Evolutionary conservation across 108 stramenopile species (phyloP), one percentile per base, ranked within the genome.

Genomic region (Skeletonema grethae): DNA sequence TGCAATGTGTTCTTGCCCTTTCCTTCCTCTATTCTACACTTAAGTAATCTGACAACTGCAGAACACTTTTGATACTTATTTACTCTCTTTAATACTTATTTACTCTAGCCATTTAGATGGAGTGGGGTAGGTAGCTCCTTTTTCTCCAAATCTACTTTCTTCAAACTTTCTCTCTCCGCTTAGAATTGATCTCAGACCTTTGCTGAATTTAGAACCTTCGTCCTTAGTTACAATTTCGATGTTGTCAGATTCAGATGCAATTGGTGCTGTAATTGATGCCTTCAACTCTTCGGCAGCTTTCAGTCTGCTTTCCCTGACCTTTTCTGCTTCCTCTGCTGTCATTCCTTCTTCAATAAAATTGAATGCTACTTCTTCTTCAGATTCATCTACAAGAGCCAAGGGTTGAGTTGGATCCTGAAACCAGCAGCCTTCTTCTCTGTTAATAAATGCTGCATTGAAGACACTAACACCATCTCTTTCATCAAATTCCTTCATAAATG

Each of bases 381-480:
- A 1, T 22, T 53, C 50, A n/a, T 53, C 20, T 22, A 22, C 50
- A 22, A 22, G 0, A 24, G 50, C 50, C 50, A 50, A 50, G 18
- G 50, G 50, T 22, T 53, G 50, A 24, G 50, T 1, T 22, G 73
- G 73, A 18, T 39, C 62, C 46, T 76, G 56, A 48, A 76, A 80
- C 79, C 79, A 80, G 57, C 62, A 32, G 15, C 75, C 74, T 34
- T 79, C 73, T 31, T 75, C 73, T 57, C 78, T 62, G 31, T 34
- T 70, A 29, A 76, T 88, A 63, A 93, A 93, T 36, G 88, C 86
- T 4, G 89, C 67, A 48, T 76, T 83, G 53, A 90, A 90, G 3
- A 93, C 88, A 38, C 81, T 76, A n/a, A 90, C 61, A 7, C 85
- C 87, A 11, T 89, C 79, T 39, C 81, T 67, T 3, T 61, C 35